Evolutionary conservation across 805 yeast genomes (phyloP).

Genomic region (Teunomyces cretensis): DNA sequence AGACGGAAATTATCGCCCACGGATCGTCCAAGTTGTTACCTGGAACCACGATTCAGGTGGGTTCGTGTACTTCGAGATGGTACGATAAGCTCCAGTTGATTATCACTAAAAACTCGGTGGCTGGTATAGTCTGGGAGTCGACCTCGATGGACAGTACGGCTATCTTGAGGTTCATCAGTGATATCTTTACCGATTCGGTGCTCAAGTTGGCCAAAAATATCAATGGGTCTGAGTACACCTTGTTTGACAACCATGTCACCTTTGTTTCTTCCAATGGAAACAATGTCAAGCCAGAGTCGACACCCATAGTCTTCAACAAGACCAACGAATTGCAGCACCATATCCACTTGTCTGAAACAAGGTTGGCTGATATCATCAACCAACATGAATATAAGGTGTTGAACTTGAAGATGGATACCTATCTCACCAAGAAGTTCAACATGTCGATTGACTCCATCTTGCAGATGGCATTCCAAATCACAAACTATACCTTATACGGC

Average conservation of each 20-base stretch:
- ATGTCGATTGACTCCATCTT: slow-evolving; percentile 51
- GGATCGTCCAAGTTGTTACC: slow-evolving; percentile 47
- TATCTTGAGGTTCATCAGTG: slow-evolving; percentile 55
- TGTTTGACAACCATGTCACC: slow-evolving; percentile 41
- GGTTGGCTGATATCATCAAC: slow-evolving; percentile 55
- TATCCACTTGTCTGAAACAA: slow-evolving; percentile 56
- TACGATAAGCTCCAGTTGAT: slow-evolving; percentile 58
- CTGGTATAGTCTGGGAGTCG: slow-evolving; percentile 61
- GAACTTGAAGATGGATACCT: slow-evolving; percentile 34
- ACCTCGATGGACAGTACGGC: slow-evolving; percentile 60
- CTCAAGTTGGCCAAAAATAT: slow-evolving; percentile 57
- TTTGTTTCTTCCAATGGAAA: slow-evolving; percentile 39
- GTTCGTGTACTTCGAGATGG: slow-evolving; percentile 60
- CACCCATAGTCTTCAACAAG: slow-evolving; percentile 31
- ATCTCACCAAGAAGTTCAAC: slow-evolving; percentile 38
- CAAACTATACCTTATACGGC: slow-evolving; percentile 57
- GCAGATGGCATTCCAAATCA: slow-evolving; percentile 52
- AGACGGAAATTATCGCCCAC: slow-evolving; percentile 50
- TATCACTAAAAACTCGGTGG: slow-evolving; percentile 54
- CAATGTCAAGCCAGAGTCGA: slow-evolving; percentile 36
- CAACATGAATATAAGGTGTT: slow-evolving; percentile 56
- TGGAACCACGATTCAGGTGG: slow-evolving; percentile 49
- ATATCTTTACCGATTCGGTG: slow-evolving; percentile 57
- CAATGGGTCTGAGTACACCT: slow-evolving; percentile 55
- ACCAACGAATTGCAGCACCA: slow-evolving; percentile 49